phyloP scores from a whole-genome alignment of 345 rosid species.

The Citrus glauca region DNA sequence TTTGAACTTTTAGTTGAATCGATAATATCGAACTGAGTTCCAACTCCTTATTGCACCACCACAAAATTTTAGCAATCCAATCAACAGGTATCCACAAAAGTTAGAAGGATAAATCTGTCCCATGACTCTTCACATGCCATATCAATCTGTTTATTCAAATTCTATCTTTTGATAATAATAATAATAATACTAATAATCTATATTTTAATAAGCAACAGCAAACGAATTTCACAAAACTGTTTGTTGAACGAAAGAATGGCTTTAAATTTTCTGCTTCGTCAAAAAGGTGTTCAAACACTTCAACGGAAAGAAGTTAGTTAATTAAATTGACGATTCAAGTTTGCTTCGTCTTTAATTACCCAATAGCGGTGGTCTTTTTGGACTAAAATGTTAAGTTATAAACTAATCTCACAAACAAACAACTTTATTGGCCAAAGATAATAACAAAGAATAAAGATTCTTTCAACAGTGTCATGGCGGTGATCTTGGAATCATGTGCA shows the following conservation, averaged over 20 bases:
- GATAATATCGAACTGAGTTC: no score
- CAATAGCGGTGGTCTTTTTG: background rate
- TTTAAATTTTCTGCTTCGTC: background rate
- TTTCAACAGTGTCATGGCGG: background rate
- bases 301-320: background rate
- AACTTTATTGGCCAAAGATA: background rate
- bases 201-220: no score
- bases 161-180: no score
- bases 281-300: background rate
- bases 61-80: no score
- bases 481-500: constrained; percentile 8
- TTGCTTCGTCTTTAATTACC: background rate
- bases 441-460: background rate
- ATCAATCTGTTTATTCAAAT: no score
- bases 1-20: no score
- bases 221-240: no score
- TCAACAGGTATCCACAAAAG: no score
- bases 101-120: no score
- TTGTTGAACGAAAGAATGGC: background rate
- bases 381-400: background rate
- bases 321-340: background rate
- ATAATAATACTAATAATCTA: no score
- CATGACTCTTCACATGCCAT: no score
- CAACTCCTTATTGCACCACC: no score
- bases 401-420: background rate